Evolutionary conservation across 257 asterid species (phyloP).

Genomic region (Solanum piurae): DNA sequence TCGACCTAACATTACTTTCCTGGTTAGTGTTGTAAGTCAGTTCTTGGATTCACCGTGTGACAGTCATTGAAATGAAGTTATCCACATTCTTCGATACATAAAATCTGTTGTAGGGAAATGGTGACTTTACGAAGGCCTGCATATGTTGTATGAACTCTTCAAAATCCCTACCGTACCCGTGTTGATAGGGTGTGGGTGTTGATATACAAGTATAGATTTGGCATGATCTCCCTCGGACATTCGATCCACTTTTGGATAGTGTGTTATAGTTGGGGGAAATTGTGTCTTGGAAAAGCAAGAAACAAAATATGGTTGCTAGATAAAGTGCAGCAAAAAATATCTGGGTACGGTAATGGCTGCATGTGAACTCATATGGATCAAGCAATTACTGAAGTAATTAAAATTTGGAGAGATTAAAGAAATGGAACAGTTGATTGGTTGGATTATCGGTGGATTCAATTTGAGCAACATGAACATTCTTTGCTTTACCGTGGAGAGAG

Average conservation of each 20-base stretch:
- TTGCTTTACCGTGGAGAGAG: background rate
- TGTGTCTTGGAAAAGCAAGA: background rate
- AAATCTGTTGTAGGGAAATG: background rate
- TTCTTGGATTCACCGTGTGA: background rate
- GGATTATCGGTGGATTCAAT: background rate
- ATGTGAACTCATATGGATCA: background rate
- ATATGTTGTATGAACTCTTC: background rate
- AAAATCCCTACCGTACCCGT: background rate
- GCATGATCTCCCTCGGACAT: background rate
- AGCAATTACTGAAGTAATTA: background rate
- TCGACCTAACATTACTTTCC: background rate
- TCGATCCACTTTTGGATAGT: background rate
- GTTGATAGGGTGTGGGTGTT: background rate
- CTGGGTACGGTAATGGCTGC: background rate
- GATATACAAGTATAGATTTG: background rate
- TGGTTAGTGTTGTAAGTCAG: background rate
- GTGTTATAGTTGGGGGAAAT: background rate
- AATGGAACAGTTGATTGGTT: background rate
- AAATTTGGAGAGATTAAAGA: background rate
- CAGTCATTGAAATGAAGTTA: background rate
- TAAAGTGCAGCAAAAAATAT: background rate
- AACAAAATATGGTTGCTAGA: background rate
- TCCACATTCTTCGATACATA: background rate
- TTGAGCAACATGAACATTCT: background rate
- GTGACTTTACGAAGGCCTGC: background rate